Evolutionary conservation across 116 monocot species (phyloP).

Genomic region (Cymodocea nodosa): DNA sequence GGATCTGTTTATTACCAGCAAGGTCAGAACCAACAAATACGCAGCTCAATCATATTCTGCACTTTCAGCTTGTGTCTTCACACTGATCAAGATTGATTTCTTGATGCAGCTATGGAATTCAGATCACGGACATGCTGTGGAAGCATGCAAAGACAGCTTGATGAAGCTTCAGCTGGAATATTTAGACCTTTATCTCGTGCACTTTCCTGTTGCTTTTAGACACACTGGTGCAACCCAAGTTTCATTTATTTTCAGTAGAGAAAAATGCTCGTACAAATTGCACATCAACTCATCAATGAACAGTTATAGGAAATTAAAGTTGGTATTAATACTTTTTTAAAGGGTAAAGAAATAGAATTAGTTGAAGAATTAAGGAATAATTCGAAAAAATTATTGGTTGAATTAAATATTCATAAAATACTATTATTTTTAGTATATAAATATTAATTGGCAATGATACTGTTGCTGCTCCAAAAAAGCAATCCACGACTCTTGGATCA

Average conservation of each 20-base stretch:
- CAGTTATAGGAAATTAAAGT: too few species aligned
- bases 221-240: slow-evolving; percentile 56
- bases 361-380: too few species aligned
- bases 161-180: slow-evolving; percentile 85
- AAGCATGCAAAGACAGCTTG: slow-evolving; percentile 89
- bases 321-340: too few species aligned
- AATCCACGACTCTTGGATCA: too few species aligned
- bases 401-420: too few species aligned
- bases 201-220: slow-evolving; percentile 80
- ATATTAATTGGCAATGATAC: too few species aligned
- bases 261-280: too few species aligned
- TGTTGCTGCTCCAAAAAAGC: too few species aligned
- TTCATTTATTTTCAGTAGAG: background rate
- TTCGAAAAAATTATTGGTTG: too few species aligned
- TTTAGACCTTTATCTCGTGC: slow-evolving; percentile 89
- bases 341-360: too few species aligned
- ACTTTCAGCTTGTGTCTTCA: background rate
- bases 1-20: slow-evolving; percentile 85
- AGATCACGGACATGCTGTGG: slow-evolving; percentile 87
- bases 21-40: slow-evolving; percentile 21
- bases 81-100: background rate
- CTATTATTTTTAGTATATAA: too few species aligned
- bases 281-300: too few species aligned
- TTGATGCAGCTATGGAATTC: slow-evolving; percentile 74
- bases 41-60: background rate